Evolutionary conservation across 768 basidiomycete genomes (phyloP), one percentile per base, ranked within the genome.

Genomic region (Suillus discolor): DNA sequence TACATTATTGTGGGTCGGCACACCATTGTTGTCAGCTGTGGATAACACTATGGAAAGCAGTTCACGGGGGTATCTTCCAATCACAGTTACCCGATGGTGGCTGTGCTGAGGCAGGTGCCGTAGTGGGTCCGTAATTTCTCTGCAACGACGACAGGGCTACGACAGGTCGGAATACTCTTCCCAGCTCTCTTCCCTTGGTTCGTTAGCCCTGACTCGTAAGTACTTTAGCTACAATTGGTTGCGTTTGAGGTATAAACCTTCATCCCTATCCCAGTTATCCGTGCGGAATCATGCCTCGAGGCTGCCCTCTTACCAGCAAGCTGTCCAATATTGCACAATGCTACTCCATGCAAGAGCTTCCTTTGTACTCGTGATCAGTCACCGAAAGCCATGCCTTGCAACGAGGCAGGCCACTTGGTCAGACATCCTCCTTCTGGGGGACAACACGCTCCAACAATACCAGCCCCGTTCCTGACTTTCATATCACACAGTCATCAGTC

Each of bases 11-110:
- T 18, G 31, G 2, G 16, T 20, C 18, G 53, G 28, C 18, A 16
- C 16, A 53, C 16, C 53, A 54, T 54, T 31, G 53, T 54, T 28
- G 53, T 54, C 18, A 8, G 51, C 31, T 31, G 31, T 6, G 36
- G 36, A 38, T 31, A 31, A 31, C 31, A 51, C 25, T 51, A 25
- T 53, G 51, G 51, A 31, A 54, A 54, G 53, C 53, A 28, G 53
- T 54, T 54, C 53, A 54, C 38, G 62, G 39, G 61, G 38, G 15
- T 63, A 64, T 64, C 63, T 16, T 64, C 63, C 63, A 64, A 64
- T 64, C 59, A 64, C 16, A 64, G 28, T 64, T 64, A 64, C 57
- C 63, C 57, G 63, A 64, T 13, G 9, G 59, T 61, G 59, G 63
- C 63, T 64, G n/a, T 64, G 63, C n/a, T 7, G 3, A 31, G 53